Percentiles rank a stretch among this genome's conserved stretches.
These are phyloP conservation scores for Vachellia collinsii DNA, from an alignment of 306 rosid species.

Conservation along the genomic window DNA sequence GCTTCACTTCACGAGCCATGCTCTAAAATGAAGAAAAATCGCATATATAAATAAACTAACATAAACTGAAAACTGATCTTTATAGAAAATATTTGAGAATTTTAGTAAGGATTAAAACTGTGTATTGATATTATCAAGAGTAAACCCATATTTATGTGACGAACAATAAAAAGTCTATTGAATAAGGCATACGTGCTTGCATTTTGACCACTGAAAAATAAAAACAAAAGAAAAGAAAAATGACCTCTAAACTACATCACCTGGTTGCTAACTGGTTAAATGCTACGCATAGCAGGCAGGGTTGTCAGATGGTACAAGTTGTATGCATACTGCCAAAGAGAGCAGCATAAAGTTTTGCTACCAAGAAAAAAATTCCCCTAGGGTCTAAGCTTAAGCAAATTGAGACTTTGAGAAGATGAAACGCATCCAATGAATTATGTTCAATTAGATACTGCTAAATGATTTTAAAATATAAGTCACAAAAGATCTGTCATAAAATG, in stretches of 20 bases:
- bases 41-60: constrained; percentile 5
- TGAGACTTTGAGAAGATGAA: neutral
- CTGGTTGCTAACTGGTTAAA: neutral
- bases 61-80: neutral
- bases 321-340: neutral
- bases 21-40: constrained; percentile 57
- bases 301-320: neutral
- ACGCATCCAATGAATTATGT: neutral
- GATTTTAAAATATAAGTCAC: constrained; percentile 13
- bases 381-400: neutral
- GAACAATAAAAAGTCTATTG: neutral
- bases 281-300: neutral
- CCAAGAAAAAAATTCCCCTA: neutral
- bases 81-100: neutral
- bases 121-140: neutral
- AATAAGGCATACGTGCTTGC: neutral
- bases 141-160: neutral
- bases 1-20: constrained; percentile 91
- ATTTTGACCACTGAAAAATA: neutral
- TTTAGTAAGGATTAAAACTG: neutral
- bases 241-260: neutral
- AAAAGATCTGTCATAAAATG: constrained; percentile 19
- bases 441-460: neutral
- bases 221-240: neutral
- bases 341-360: constrained; percentile 13